phyloP scores from a whole-genome alignment of 164 flowering plant species.

The Aristolochia fimbriata region DNA sequence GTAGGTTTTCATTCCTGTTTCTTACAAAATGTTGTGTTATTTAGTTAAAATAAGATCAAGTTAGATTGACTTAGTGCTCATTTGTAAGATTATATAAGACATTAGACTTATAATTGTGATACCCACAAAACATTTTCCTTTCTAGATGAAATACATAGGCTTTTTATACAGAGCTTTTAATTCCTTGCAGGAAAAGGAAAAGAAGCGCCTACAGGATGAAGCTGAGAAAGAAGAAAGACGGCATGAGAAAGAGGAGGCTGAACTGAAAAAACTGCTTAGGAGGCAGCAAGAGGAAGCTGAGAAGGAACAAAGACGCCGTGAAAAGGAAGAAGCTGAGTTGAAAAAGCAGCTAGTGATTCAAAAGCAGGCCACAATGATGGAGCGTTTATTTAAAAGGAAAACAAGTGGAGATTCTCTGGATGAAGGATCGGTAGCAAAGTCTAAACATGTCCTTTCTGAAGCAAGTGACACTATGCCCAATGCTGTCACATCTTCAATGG shows the following conservation, averaged over 20 bases:
- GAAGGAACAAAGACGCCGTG: slow-evolving; percentile 53
- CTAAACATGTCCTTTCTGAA: slow-evolving; percentile 13
- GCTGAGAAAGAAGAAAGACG: slow-evolving; percentile 60
- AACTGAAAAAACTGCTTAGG: slow-evolving; percentile 34
- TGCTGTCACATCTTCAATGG: slow-evolving; percentile 49
- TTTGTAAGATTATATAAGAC: too few species aligned
- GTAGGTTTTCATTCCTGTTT: slow-evolving; percentile 13
- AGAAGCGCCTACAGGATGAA: slow-evolving; percentile 54
- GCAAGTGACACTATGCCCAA: slow-evolving; percentile 17
- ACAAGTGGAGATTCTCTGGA: slow-evolving; percentile 22
- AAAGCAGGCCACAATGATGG: slow-evolving; percentile 92
- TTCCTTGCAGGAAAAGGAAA: slow-evolving; percentile 64
- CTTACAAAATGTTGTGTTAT: not conserved
- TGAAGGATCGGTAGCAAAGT: slow-evolving; percentile 19
- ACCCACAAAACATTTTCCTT: too few species aligned
- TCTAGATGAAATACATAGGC: too few species aligned
- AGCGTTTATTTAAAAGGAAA: slow-evolving; percentile 67
- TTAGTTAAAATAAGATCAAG: too few species aligned
- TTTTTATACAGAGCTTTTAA: not conserved
- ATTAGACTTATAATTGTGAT: too few species aligned
- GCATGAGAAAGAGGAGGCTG: slow-evolving; percentile 67
- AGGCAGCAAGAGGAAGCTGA: slow-evolving; percentile 33
- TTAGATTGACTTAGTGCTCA: too few species aligned
- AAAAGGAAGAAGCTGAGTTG: slow-evolving; percentile 63
- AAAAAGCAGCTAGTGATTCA: slow-evolving; percentile 54